A percentile compares a stretch with the other conserved stretches of the same genome.
Conservation (phyloP, 352 stramenopile genomes). For the Phytophthora lateralis region DNA sequence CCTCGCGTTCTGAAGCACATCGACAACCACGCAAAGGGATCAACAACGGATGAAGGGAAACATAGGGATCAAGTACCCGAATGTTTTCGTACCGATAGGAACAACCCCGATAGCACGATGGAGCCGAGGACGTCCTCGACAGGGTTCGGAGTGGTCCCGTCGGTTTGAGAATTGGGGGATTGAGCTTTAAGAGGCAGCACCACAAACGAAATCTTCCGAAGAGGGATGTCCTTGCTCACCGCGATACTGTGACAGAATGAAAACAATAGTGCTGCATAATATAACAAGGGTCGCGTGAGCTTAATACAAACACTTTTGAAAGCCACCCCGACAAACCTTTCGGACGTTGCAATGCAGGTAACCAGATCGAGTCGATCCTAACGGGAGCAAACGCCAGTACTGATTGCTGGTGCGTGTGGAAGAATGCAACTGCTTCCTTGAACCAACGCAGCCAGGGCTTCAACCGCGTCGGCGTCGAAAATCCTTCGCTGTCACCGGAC, state of each 20-base stretch:
- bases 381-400: constrained; percentile 12
- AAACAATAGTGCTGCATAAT: constrained; percentile 40
- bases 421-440: constrained; percentile 36
- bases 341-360: constrained; percentile 48
- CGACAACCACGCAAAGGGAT: constrained; percentile 6
- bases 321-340: constrained; percentile 41
- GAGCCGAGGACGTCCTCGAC: constrained; percentile 29
- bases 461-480: constrained; percentile 31
- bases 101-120: constrained; percentile 43
- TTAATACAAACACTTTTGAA: neutral
- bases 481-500: constrained; percentile 18
- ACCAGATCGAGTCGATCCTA: constrained; percentile 32
- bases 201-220: constrained; percentile 31
- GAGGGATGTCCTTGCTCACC: constrained; percentile 17
- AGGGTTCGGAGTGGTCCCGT: neutral
- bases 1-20: constrained; percentile 38
- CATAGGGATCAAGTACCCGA: neutral
- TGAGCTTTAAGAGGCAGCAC: constrained; percentile 17
- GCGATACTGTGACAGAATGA: constrained; percentile 41
- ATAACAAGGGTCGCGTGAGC: neutral
- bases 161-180: neutral
- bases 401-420: constrained; percentile 33
- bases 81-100: constrained; percentile 45
- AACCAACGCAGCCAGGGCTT: constrained; percentile 38
- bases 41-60: neutral